These are phyloP conservation scores for Aquanectria penicillioides DNA, from an alignment of 2,329 filamentous ascomycete species.

Conservation along the genomic window DNA sequence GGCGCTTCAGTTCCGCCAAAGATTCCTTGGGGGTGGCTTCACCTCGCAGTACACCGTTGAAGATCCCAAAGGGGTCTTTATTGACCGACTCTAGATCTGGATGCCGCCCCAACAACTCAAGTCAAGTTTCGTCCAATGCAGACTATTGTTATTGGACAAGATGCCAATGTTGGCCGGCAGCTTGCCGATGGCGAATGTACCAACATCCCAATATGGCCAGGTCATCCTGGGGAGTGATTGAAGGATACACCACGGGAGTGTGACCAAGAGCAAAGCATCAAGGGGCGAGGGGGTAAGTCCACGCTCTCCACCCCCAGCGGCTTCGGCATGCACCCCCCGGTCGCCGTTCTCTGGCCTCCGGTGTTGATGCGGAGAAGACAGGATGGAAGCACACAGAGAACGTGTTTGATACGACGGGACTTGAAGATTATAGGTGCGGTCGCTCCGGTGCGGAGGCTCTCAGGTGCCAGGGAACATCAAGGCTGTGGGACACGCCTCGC, in stretches of 20 bases:
- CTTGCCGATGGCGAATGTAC: constrained; percentile 17
- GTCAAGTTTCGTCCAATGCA: constrained; percentile 15
- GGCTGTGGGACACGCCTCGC: constrained; percentile 34
- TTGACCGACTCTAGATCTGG: constrained; percentile 23
- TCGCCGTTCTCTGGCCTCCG: constrained; percentile 29
- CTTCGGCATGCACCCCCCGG: constrained; percentile 32
- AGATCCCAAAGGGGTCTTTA: no score
- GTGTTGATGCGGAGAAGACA: constrained; percentile 35
- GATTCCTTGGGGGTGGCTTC: constrained; percentile 31
- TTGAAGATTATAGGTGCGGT: constrained; percentile 26
- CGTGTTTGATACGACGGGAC: constrained; percentile 40
- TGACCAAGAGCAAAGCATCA: constrained; percentile 34
- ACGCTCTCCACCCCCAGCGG: constrained; percentile 29
- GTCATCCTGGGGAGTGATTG: constrained; percentile 23
- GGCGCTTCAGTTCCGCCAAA: constrained; percentile 35
- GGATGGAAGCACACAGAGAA: constrained; percentile 28
- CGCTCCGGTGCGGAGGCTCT: constrained; percentile 21
- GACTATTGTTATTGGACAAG: constrained; percentile 12
- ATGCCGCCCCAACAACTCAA: constrained; percentile 21
- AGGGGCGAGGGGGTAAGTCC: constrained; percentile 17
- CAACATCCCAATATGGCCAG: constrained; percentile 21
- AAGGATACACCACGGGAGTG: constrained; percentile 38
- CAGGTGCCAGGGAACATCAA: constrained; percentile 31
- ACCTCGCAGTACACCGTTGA: constrained; percentile 29
- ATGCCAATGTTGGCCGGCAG: constrained; percentile 9